Evolutionary conservation across 176 grass and related monocot species (phyloP).

Genomic region (Aegilops umbellulata): DNA sequence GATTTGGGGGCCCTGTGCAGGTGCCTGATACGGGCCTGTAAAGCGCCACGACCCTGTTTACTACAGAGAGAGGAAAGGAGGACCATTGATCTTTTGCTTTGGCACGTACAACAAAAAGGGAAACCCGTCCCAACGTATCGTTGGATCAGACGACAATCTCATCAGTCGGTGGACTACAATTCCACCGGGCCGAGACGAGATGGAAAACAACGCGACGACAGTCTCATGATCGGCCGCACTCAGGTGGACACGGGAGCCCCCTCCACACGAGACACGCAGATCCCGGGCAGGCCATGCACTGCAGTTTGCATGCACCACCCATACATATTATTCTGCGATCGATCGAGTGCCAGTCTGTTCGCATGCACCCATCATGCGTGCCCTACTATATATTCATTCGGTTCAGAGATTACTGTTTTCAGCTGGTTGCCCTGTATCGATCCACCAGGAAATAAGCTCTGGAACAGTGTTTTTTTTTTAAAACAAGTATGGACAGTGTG

Average conservation of each 20-base stretch:
- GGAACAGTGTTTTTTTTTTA: neutral
- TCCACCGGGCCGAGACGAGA: no score
- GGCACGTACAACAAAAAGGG: neutral
- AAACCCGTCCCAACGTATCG: neutral
- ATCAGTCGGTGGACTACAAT: neutral
- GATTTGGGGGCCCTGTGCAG: no score
- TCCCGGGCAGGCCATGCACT: neutral
- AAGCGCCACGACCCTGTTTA: no score
- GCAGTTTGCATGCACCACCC: neutral
- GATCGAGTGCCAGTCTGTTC: neutral
- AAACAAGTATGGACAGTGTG: neutral
- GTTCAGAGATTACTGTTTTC: slow-evolving; percentile 4
- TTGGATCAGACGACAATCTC: neutral
- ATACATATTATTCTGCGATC: neutral
- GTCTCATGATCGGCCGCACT: neutral
- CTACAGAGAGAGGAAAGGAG: neutral
- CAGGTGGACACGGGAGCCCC: neutral
- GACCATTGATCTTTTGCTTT: neutral
- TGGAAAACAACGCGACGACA: neutral
- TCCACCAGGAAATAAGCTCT: neutral
- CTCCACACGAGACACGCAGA: neutral
- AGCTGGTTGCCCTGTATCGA: neutral
- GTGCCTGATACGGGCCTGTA: no score
- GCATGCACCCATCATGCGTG: neutral
- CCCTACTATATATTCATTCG: neutral